phyloP scores from a whole-genome alignment of 495 filamentous ascomycete species.

The Podospora appendiculata region DNA sequence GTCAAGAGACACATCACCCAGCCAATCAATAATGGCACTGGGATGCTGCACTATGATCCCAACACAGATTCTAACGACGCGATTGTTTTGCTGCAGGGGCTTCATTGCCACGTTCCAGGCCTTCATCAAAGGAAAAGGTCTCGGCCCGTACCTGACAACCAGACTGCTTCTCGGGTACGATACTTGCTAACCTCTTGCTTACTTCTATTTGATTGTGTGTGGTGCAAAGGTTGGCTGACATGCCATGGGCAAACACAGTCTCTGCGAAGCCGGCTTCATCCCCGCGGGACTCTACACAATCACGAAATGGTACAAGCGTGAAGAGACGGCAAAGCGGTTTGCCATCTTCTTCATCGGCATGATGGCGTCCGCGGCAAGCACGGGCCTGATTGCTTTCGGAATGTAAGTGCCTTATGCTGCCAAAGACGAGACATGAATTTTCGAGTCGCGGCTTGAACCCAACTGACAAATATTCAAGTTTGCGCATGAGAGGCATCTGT shows the following conservation, averaged over 20 bases:
- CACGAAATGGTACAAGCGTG: slow-evolving; percentile 52
- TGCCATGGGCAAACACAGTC: background rate
- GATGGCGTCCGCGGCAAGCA: slow-evolving; percentile 26
- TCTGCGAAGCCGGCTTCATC: slow-evolving; percentile 52
- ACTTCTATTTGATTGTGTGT: no score
- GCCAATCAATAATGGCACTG: background rate
- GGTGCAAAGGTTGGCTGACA: no score
- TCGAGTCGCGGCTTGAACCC: background rate
- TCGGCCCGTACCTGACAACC: slow-evolving; percentile 43
- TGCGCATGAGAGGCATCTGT: slow-evolving; percentile 38
- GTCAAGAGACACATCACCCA: background rate
- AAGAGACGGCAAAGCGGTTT: slow-evolving; percentile 47
- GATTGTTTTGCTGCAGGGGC: slow-evolving; percentile 21
- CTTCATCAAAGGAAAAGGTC: slow-evolving; percentile 46
- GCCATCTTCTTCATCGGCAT: slow-evolving; percentile 49
- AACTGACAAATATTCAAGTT: slow-evolving; percentile 1
- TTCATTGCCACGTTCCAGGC: slow-evolving; percentile 52
- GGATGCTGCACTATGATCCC: background rate
- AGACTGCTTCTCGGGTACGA: slow-evolving; percentile 45
- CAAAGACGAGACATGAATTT: background rate
- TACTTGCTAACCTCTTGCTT: background rate
- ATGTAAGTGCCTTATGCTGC: slow-evolving; percentile 8
- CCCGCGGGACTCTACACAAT: slow-evolving; percentile 52
- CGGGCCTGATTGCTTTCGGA: slow-evolving; percentile 19
- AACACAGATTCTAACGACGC: background rate